A percentile compares a stretch with the other conserved stretches of the same genome.
These are phyloP conservation scores for Cercophora scortea DNA, from an alignment of 495 filamentous ascomycete species.

Conservation along the genomic window DNA sequence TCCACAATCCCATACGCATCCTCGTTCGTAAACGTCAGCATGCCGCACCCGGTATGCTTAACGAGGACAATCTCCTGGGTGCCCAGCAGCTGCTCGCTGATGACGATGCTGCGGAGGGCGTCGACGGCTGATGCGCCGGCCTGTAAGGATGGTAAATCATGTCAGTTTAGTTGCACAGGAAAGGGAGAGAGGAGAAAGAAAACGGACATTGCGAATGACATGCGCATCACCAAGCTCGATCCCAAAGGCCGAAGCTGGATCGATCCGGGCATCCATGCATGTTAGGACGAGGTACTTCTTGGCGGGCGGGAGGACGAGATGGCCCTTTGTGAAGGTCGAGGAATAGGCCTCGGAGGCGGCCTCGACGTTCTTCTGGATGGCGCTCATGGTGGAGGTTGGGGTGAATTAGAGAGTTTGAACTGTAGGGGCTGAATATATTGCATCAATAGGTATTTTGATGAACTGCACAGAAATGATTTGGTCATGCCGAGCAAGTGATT, in stretches of 20 bases:
- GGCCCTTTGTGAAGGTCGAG: conserved; percentile 52
- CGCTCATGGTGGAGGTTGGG: conserved; percentile 15
- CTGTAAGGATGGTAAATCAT: conserved; percentile 9
- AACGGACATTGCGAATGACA: conserved; percentile 64
- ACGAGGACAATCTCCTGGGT: conserved; percentile 69
- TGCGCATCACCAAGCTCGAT: conserved; percentile 71
- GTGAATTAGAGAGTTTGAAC: background rate
- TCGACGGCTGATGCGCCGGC: conserved; percentile 59
- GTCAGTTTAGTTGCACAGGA: background rate
- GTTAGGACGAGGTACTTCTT: conserved; percentile 61
- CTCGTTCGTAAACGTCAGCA: conserved; percentile 70
- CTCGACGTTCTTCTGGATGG: conserved; percentile 47
- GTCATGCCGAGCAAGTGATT: too few relatives aligned
- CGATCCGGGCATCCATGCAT: conserved; percentile 83
- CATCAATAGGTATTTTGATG: background rate
- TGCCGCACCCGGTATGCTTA: conserved; percentile 78
- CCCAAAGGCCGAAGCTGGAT: conserved; percentile 63
- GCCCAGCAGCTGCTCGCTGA: conserved; percentile 76
- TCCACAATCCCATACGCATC: conserved; percentile 50
- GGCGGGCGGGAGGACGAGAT: conserved; percentile 63
- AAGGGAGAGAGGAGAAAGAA: background rate
- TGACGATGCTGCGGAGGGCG: conserved; percentile 65
- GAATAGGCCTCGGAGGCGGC: conserved; percentile 55
- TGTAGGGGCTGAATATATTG: background rate
- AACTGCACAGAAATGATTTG: too few relatives aligned